Percentiles rank a stretch among this genome's conserved stretches.
These are phyloP conservation scores for Pseudogymnoascus sp. DNA, from an alignment of 2,329 filamentous ascomycete genomes.

Conservation along the genomic window DNA sequence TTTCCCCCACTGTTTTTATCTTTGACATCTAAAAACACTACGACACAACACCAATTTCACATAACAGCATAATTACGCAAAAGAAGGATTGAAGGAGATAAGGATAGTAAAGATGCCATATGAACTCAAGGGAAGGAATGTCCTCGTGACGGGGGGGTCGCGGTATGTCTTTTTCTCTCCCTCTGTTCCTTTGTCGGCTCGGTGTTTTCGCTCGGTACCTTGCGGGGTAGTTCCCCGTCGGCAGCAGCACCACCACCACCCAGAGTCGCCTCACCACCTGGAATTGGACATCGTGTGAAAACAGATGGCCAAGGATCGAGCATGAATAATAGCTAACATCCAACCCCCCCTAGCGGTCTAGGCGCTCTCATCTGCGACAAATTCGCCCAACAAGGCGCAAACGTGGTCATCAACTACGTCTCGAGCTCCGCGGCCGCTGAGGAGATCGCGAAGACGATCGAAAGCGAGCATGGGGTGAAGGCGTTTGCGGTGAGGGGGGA, in stretches of 20 bases:
- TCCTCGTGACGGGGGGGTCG: constrained; percentile 57
- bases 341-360: constrained; percentile 46
- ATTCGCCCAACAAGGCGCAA: constrained; percentile 55
- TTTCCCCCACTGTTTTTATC: no score
- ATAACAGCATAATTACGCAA: background rate
- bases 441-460: constrained; percentile 42
- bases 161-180: constrained; percentile 41
- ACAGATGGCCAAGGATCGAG: no score
- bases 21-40: no score
- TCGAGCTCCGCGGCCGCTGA: constrained; percentile 47
- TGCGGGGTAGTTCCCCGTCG: background rate
- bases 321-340: no score
- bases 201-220: no score
- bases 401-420: constrained; percentile 59
- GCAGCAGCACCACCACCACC: background rate
- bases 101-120: constrained; percentile 45
- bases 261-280: background rate
- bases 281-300: no score
- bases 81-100: background rate
- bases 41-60: no score
- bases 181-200: no score
- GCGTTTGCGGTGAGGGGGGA: constrained; percentile 50
- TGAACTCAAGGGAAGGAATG: constrained; percentile 50
- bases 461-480: constrained; percentile 43
- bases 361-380: constrained; percentile 52